Evolutionary conservation across 2,329 filamentous ascomycete species (phyloP).

Genomic region (Tolypocladium sp.): DNA sequence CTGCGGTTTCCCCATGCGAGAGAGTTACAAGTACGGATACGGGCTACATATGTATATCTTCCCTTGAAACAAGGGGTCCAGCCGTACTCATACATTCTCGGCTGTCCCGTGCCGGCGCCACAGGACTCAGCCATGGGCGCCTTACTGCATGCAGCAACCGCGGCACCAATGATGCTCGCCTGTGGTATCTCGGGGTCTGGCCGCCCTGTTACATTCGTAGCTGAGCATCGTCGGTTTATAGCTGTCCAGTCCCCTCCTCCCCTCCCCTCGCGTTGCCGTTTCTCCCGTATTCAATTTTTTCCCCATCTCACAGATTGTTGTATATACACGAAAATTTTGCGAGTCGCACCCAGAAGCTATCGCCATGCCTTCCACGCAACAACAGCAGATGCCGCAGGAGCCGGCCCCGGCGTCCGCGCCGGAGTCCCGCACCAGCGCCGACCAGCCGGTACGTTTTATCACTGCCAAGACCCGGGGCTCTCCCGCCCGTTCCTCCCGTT

Average conservation of each 20-base stretch:
- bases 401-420: conserved; percentile 19
- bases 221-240: background rate
- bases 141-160: background rate
- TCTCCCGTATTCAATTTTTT: background rate
- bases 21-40: background rate
- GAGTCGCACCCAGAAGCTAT: background rate
- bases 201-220: background rate
- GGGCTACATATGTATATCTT: too few species aligned
- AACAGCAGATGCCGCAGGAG: conserved; percentile 22
- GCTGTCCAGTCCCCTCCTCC: background rate
- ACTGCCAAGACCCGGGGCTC: background rate
- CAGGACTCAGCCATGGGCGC: background rate
- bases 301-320: background rate
- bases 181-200: background rate
- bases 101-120: conserved; percentile 1
- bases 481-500: background rate
- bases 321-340: background rate
- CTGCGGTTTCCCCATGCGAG: background rate
- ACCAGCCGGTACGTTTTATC: conserved; percentile 22
- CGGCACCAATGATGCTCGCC: background rate
- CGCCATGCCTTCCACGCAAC: background rate
- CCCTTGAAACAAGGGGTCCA: background rate
- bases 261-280: conserved; percentile 1
- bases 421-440: conserved; percentile 15
- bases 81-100: background rate